Evolutionary conservation across 2,329 filamentous ascomycete species (phyloP), one percentile per base, ranked within the genome.

Genomic region (Ploettnerulaceae sp.): DNA sequence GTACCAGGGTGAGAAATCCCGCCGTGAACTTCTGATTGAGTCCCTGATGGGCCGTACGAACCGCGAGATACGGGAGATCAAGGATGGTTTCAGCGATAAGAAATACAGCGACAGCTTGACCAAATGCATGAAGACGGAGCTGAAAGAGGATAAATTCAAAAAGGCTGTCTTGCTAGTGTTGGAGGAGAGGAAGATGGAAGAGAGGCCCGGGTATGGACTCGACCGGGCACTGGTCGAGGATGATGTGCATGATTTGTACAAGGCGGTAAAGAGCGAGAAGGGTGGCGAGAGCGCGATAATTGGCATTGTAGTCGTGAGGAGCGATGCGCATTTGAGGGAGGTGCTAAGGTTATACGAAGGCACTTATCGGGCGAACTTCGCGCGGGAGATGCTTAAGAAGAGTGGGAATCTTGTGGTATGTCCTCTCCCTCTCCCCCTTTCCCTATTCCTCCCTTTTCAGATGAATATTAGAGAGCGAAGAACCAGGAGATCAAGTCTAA

Each of bases 71-170:
- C 76, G 79, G 8, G 74, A 77, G 51, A 96, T 98, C 72, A 95
- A 95, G 67, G 81, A 86, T 14, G 78, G 82, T 0, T 98, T 97
- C 71, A 82, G 77, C 40, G 91, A 97, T 65, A 95, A 95, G 63
- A 90, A 94, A 56, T 97, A 97, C 66, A 72, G 76, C 41, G 86
- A 97, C 66, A 85, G 80, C 53, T 70, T 97, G 42, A 77, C 77
- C 45, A 81, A 81, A 59, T 96, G 90, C 67, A 95, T 97, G 86
- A 84, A 86, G 63, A 86, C 84, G 38, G 93, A 98, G 68, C 74
- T 98, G 28, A 91, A 90, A 61, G 89, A 93, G 53, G 90, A 97
- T 68, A 97, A 97, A 68, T 98, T 97, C 71, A 89, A 95, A 53
- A 84, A 82, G 54, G 90, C 90, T 0, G 82, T 98, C 3, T 63